Conservation (phyloP, 352 stramenopile species). For the Phytopythium sindhum region DNA sequence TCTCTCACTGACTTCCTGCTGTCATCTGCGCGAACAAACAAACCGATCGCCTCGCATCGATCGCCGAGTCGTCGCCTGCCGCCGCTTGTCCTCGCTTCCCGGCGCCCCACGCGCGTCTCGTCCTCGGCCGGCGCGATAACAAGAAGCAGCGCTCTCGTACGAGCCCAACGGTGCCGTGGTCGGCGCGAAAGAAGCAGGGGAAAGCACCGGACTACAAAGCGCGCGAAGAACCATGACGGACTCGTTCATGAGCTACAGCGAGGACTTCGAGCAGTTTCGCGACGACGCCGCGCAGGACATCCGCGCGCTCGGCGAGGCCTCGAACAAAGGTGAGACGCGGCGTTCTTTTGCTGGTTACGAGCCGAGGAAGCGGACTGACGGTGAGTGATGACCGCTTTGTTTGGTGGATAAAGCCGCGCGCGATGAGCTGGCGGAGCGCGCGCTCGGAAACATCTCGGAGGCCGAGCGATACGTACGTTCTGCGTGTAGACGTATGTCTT, state of each 20-base stretch:
- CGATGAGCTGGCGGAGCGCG: conserved; percentile 46
- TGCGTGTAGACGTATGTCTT: neutral
- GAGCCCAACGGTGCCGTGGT: neutral
- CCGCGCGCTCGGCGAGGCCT: conserved; percentile 49
- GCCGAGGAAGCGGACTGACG: neutral
- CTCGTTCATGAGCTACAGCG: conserved; percentile 73
- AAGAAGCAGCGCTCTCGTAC: neutral
- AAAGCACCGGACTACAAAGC: neutral
- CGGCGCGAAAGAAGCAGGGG: neutral
- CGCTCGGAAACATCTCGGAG: conserved; percentile 69
- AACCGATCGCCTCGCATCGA: neutral
- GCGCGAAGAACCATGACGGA: conserved; percentile 56
- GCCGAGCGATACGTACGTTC: conserved; percentile 66
- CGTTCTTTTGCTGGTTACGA: neutral
- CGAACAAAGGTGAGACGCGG: conserved; percentile 13
- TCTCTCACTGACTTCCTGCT: conserved; percentile 2
- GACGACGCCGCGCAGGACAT: conserved; percentile 75
- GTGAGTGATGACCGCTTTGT: conserved; percentile 5
- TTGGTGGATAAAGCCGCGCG: conserved; percentile 25
- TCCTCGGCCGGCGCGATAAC: neutral
- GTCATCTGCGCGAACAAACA: neutral
- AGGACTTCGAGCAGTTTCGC: conserved; percentile 83
- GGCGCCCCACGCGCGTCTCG: neutral
- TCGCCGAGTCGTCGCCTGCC: neutral
- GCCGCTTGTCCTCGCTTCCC: neutral